Evolutionary conservation across 345 rosid genomes (phyloP).

Genomic region (Reutealis trisperma): DNA sequence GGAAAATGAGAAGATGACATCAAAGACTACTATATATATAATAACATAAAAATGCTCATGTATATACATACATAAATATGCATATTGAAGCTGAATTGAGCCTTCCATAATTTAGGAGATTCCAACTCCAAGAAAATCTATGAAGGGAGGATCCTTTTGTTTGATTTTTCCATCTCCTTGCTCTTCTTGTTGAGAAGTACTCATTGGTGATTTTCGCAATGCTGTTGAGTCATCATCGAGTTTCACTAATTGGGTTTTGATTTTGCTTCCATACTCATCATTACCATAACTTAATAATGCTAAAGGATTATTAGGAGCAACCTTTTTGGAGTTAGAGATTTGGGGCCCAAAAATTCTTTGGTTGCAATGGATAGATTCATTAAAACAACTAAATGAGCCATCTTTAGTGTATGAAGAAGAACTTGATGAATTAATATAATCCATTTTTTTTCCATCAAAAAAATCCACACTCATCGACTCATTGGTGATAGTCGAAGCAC

Average conservation of each 20-base stretch:
- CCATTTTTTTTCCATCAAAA: slow-evolving; percentile 15
- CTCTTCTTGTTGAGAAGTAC: slow-evolving; percentile 6
- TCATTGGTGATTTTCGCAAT: background rate
- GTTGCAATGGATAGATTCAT: background rate
- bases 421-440: background rate
- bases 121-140: slow-evolving; percentile 71
- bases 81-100: background rate
- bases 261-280: background rate
- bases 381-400: background rate
- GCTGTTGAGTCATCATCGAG: background rate
- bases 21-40: background rate
- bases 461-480: slow-evolving; percentile 18
- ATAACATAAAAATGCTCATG: background rate
- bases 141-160: slow-evolving; percentile 48
- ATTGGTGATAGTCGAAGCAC: slow-evolving; percentile 21
- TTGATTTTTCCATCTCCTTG: slow-evolving; percentile 25
- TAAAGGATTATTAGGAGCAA: background rate
- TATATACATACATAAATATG: background rate
- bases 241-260: background rate
- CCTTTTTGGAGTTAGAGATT: background rate
- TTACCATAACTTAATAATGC: background rate
- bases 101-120: slow-evolving; percentile 18
- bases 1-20: background rate
- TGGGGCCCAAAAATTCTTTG: background rate
- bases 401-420: slow-evolving; percentile 1